Conservation (phyloP, 176 grass and related monocot species). For the Tuctoria greenei region DNA sequence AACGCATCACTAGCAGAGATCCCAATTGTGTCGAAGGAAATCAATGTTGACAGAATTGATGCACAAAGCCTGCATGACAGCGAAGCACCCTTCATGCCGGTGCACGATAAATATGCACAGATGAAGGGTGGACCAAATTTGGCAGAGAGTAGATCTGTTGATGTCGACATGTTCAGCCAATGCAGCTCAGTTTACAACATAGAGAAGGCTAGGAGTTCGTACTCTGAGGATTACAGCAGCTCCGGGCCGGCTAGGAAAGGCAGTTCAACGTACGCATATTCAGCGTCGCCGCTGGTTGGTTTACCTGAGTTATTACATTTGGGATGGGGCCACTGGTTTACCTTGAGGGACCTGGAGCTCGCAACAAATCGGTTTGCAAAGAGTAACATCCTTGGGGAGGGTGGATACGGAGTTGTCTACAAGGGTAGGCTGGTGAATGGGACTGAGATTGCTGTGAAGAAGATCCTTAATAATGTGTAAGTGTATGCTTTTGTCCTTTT, state of each 20-base stretch:
- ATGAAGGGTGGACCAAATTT: conserved; percentile 29
- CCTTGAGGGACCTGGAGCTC: conserved; percentile 79
- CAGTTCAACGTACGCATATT: conserved; percentile 45
- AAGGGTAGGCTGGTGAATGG: conserved; percentile 66
- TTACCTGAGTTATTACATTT: conserved; percentile 74
- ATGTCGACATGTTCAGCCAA: conserved; percentile 72
- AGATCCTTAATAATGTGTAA: conserved; percentile 95
- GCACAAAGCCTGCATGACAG: conserved; percentile 44
- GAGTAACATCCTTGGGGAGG: conserved; percentile 86
- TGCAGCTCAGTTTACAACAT: conserved; percentile 72
- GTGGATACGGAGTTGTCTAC: conserved; percentile 93
- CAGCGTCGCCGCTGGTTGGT: conserved; percentile 66
- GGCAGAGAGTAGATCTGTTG: conserved; percentile 59
- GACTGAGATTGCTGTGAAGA: conserved; percentile 92
- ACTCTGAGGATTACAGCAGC: conserved; percentile 71
- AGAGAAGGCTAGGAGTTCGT: conserved; percentile 80
- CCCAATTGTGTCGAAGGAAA: conserved; percentile 80
- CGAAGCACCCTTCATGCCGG: conserved; percentile 41
- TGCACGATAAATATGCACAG: conserved; percentile 53
- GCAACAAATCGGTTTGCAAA: conserved; percentile 71
- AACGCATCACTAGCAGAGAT: conserved; percentile 49
- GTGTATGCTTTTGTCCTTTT: conserved; percentile 34
- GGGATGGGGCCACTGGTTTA: conserved; percentile 99
- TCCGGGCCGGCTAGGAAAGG: conserved; percentile 56
- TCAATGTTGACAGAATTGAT: conserved; percentile 66